A percentile compares a stretch with the other conserved stretches of the same genome.
Conservation (phyloP, 176 grass and related monocot species). For the Neostapfia colusana region DNA sequence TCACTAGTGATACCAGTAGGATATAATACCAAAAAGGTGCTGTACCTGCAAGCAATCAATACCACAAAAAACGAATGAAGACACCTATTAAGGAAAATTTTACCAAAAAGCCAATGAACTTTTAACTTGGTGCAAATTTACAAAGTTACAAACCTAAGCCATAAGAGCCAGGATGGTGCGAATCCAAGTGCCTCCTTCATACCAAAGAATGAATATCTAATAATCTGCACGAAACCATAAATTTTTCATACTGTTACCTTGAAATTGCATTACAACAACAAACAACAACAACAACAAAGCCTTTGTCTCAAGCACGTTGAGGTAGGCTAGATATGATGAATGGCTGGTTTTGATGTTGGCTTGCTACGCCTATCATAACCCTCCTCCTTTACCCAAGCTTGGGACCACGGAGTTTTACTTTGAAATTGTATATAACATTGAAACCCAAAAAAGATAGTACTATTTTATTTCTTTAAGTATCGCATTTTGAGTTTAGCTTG, state of each 20-base stretch:
- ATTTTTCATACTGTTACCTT: not conserved
- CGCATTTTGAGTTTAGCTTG: not conserved
- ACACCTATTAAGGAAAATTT: not conserved
- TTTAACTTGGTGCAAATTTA: too few relatives aligned
- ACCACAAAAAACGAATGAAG: not conserved
- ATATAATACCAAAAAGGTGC: not conserved
- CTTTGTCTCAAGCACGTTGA: too few relatives aligned
- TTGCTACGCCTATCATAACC: too few relatives aligned
- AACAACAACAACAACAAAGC: not conserved
- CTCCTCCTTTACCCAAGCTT: too few relatives aligned
- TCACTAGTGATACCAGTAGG: slow-evolving; percentile 19
- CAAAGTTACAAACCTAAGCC: slow-evolving; percentile 62
- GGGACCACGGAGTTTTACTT: too few relatives aligned
- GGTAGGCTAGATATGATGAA: not conserved
- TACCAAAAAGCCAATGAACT: too few relatives aligned
- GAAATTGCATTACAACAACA: not conserved
- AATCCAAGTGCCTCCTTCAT: slow-evolving; percentile 75
- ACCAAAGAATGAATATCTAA: slow-evolving; percentile 93
- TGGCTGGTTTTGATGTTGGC: too few relatives aligned
- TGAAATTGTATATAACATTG: too few relatives aligned
- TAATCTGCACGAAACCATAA: slow-evolving; percentile 47
- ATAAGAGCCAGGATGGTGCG: slow-evolving; percentile 75
- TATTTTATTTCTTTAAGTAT: too few relatives aligned
- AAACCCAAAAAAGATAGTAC: too few relatives aligned
- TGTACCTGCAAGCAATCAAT: slow-evolving; percentile 14